Evolutionary conservation across 257 asterid genomes (phyloP).

Genomic region (Lycium ferocissimum): DNA sequence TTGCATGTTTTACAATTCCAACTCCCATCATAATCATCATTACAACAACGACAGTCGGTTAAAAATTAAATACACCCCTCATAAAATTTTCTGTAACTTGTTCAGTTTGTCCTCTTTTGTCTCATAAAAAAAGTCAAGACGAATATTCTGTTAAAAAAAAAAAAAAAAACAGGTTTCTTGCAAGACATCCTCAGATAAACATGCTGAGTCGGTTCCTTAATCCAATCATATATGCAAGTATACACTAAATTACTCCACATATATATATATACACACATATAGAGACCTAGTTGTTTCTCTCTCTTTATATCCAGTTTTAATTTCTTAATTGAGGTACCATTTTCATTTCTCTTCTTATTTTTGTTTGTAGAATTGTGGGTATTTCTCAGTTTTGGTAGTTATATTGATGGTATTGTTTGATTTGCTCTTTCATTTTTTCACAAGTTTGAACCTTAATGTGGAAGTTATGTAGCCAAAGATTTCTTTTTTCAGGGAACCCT

Average conservation of each 20-base stretch:
- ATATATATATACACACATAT: not conserved
- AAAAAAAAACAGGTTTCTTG: not conserved
- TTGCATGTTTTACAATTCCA: not conserved
- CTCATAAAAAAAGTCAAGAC: slow-evolving; percentile 1
- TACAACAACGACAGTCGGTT: too few species aligned
- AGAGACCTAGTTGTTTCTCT: slow-evolving; percentile 7
- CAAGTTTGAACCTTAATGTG: slow-evolving; percentile 4
- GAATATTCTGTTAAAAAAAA: slow-evolving; percentile 25
- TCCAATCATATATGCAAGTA: not conserved
- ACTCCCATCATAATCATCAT: not conserved
- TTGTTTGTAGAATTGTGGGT: slow-evolving; percentile 8
- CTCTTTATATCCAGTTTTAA: not conserved
- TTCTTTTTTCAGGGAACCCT: not conserved
- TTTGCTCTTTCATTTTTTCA: not conserved
- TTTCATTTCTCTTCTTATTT: not conserved
- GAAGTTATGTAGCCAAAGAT: not conserved
- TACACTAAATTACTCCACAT: not conserved
- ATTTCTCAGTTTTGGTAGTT: not conserved
- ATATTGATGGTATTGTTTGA: not conserved
- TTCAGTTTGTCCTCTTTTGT: not conserved
- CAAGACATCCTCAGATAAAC: slow-evolving; percentile 30
- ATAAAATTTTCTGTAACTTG: not conserved
- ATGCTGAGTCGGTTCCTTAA: slow-evolving; percentile 32
- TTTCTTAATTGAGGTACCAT: not conserved
- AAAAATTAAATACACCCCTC: too few species aligned